phyloP scores from a whole-genome alignment of 805 yeast genomes.

The Spathaspora sp. region DNA sequence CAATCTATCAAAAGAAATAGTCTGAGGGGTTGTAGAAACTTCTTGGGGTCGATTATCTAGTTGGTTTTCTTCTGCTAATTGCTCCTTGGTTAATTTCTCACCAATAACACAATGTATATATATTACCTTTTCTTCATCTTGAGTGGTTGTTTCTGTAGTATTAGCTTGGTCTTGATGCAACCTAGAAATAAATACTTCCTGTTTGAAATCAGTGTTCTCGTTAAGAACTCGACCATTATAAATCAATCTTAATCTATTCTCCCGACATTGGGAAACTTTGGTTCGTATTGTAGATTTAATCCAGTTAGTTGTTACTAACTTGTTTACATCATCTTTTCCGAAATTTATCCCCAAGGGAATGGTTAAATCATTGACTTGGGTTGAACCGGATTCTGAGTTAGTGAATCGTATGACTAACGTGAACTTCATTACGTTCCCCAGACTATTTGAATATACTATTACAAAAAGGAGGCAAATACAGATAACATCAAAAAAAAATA shows the following conservation, averaged over 20 bases:
- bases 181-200: constrained; percentile 41
- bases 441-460: too few species aligned
- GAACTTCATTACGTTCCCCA: constrained; percentile 14
- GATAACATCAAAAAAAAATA: background rate
- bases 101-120: constrained; percentile 82
- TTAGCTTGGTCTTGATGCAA: constrained; percentile 6
- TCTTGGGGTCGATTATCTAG: constrained; percentile 50
- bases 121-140: constrained; percentile 22
- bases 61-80: constrained; percentile 56
- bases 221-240: constrained; percentile 65
- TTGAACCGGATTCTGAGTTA: constrained; percentile 17
- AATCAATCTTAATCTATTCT: constrained; percentile 58
- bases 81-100: constrained; percentile 50
- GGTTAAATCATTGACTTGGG: constrained; percentile 21
- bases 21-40: constrained; percentile 63
- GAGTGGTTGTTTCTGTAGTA: constrained; percentile 7
- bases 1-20: constrained; percentile 81
- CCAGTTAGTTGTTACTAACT: constrained; percentile 27
- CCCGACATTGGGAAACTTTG: constrained; percentile 20
- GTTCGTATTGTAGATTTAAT: constrained; percentile 27
- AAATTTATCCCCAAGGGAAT: constrained; percentile 26
- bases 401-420: constrained; percentile 29
- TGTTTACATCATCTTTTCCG: constrained; percentile 27
- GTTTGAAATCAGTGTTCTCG: constrained; percentile 51
- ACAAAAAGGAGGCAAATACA: background rate